Conservation (phyloP, 768 basidiomycete genomes). For the Boletus rubroflammeus region DNA sequence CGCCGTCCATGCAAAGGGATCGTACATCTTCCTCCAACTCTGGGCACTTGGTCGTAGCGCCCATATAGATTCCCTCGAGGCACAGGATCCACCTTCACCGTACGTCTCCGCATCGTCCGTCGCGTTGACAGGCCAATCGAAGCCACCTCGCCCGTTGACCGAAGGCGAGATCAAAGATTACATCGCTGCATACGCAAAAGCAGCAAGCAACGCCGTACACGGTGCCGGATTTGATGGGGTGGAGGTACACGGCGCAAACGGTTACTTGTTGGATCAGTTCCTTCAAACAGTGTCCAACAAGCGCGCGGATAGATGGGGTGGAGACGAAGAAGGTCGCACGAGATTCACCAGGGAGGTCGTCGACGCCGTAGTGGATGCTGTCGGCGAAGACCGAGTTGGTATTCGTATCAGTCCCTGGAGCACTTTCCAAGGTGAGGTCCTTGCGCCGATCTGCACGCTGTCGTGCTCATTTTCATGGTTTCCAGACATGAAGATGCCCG, state of each 20-base stretch:
- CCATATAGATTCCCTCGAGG: constrained; percentile 27
- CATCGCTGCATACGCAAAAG: constrained; percentile 27
- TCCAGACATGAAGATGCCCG: constrained; percentile 48
- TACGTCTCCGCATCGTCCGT: constrained; percentile 36
- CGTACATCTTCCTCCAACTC: constrained; percentile 45
- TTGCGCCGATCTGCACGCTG: neutral
- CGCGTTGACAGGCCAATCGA: constrained; percentile 12
- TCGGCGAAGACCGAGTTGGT: constrained; percentile 53
- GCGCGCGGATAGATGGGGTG: constrained; percentile 66
- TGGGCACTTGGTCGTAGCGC: constrained; percentile 59
- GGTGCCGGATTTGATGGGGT: constrained; percentile 46
- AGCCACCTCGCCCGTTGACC: constrained; percentile 18
- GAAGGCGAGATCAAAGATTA: constrained; percentile 33
- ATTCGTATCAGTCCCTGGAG: constrained; percentile 60
- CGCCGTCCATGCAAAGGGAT: constrained; percentile 53
- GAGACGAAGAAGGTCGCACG: constrained; percentile 55
- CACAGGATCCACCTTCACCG: constrained; percentile 28
- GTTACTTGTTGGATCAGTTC: constrained; percentile 59
- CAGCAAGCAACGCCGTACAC: constrained; percentile 34
- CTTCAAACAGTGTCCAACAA: constrained; percentile 53
- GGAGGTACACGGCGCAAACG: constrained; percentile 42
- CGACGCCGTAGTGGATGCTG: constrained; percentile 44
- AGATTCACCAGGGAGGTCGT: constrained; percentile 56
- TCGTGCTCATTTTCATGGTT: neutral
- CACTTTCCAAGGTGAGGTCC: constrained; percentile 33